A percentile compares a stretch with the other conserved stretches of the same genome.
phyloP scores from a whole-genome alignment of 495 filamentous ascomycete genomes.

The Annulohypoxylon moriforme region DNA sequence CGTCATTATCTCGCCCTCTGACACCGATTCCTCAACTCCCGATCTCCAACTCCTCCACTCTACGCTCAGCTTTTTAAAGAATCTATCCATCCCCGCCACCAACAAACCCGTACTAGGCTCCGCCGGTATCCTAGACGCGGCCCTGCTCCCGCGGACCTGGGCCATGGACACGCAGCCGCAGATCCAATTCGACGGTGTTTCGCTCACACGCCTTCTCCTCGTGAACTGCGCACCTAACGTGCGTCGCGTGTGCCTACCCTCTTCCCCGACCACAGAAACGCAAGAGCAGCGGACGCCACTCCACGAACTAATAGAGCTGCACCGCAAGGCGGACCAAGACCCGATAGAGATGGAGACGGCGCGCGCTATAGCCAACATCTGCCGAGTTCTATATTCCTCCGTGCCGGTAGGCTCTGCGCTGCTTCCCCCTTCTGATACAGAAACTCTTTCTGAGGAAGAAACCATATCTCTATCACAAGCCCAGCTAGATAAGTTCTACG shows the following conservation, averaged over 20 bases:
- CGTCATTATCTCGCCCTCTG: slow-evolving; percentile 55
- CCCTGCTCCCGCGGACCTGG: slow-evolving; percentile 70
- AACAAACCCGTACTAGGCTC: slow-evolving; percentile 71
- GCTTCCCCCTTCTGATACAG: background rate
- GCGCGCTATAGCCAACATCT: slow-evolving; percentile 71
- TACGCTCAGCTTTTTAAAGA: slow-evolving; percentile 79
- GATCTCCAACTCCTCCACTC: slow-evolving; percentile 70
- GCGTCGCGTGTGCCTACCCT: slow-evolving; percentile 55
- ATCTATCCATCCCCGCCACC: slow-evolving; percentile 73
- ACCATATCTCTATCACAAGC: slow-evolving; percentile 50
- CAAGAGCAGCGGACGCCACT: slow-evolving; percentile 57
- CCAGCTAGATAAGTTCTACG: slow-evolving; percentile 56
- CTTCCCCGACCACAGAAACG: slow-evolving; percentile 48
- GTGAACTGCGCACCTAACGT: slow-evolving; percentile 69
- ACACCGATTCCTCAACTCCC: slow-evolving; percentile 34
- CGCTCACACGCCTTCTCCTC: slow-evolving; percentile 73
- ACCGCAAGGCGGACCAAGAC: slow-evolving; percentile 67
- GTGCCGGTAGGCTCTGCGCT: slow-evolving; percentile 13
- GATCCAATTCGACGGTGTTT: slow-evolving; percentile 75
- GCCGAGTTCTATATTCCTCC: slow-evolving; percentile 65
- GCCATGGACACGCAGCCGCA: slow-evolving; percentile 70
- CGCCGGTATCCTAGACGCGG: slow-evolving; percentile 59
- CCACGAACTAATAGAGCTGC: slow-evolving; percentile 69
- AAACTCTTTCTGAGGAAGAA: slow-evolving; percentile 12
- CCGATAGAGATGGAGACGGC: slow-evolving; percentile 81